Percentiles rank a stretch among this genome's conserved stretches.
Evolutionary conservation across 2,329 filamentous ascomycete species (phyloP).

Genomic region (Amauroascus niger): DNA sequence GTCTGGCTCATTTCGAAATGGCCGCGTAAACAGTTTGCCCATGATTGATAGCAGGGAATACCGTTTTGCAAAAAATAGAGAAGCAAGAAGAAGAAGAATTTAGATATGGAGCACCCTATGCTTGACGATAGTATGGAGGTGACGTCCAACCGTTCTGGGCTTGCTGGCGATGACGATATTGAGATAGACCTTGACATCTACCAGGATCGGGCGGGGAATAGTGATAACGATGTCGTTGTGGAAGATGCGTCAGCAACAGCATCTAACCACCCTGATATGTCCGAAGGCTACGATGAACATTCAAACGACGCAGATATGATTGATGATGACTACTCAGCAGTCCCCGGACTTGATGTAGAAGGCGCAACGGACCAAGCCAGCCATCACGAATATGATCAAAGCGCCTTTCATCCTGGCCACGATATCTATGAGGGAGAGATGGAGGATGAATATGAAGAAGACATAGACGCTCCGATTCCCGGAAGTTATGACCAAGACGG

Average conservation of each 20-base stretch:
- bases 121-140: constrained; percentile 39
- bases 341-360: constrained; percentile 16
- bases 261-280: constrained; percentile 27
- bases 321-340: constrained; percentile 31
- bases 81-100: too few species aligned
- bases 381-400: constrained; percentile 24
- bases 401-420: constrained; percentile 4
- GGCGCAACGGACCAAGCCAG: constrained; percentile 24
- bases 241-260: constrained; percentile 41
- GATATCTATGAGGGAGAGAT: constrained; percentile 32
- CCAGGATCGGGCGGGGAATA: constrained; percentile 26
- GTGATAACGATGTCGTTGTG: constrained; percentile 50
- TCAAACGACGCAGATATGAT: constrained; percentile 40
- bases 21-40: not conserved
- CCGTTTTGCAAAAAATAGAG: not conserved
- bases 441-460: constrained; percentile 33
- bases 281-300: constrained; percentile 25
- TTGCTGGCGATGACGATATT: constrained; percentile 32
- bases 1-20: not conserved
- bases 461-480: constrained; percentile 26
- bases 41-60: not conserved
- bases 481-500: not conserved
- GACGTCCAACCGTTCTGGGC: constrained; percentile 33
- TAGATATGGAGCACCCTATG: constrained; percentile 33
- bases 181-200: constrained; percentile 51